phyloP scores from a whole-genome alignment of 176 grass and related monocot genomes.

The Olyra latifolia region DNA sequence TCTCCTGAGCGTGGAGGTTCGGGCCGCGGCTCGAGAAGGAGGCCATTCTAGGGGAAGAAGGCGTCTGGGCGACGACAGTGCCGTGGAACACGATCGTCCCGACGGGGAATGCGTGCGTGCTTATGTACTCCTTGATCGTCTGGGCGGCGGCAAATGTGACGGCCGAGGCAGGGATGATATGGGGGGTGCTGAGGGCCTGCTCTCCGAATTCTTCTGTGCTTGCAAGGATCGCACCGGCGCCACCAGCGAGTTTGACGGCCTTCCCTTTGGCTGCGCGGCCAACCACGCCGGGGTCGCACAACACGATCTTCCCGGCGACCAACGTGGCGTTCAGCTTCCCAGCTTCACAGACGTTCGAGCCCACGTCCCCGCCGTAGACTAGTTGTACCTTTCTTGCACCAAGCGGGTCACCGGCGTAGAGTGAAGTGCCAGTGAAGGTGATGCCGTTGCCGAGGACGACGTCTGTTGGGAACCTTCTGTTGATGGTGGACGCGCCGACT shows the following conservation, averaged over 20 bases:
- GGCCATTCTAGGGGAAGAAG: slow-evolving; percentile 38
- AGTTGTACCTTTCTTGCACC: not conserved
- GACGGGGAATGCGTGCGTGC: not conserved
- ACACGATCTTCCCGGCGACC: slow-evolving; percentile 47
- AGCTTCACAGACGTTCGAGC: not conserved
- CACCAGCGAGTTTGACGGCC: slow-evolving; percentile 46
- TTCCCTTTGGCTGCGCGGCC: slow-evolving; percentile 23
- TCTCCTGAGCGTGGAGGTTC: slow-evolving; percentile 13
- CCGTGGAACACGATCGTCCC: slow-evolving; percentile 34
- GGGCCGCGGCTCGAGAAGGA: slow-evolving; percentile 58
- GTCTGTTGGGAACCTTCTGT: slow-evolving; percentile 37
- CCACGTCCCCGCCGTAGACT: slow-evolving; percentile 28
- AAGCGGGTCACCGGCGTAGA: slow-evolving; percentile 13
- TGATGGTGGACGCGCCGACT: slow-evolving; percentile 45
- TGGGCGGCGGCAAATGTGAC: not conserved
- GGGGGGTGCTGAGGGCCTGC: not conserved
- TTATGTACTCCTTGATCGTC: slow-evolving; percentile 7
- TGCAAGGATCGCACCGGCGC: slow-evolving; percentile 18
- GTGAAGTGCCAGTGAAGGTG: slow-evolving; percentile 13
- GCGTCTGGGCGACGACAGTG: slow-evolving; percentile 8
- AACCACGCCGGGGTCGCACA: slow-evolving; percentile 27
- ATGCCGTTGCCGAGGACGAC: slow-evolving; percentile 43
- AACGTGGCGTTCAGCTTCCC: slow-evolving; percentile 20
- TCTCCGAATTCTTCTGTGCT: slow-evolving; percentile 21
- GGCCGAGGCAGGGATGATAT: not conserved